Base-by-base conservation (phyloP, 495 filamentous ascomycete genomes). In the Annulohypoxylon maeteangense region DNA sequence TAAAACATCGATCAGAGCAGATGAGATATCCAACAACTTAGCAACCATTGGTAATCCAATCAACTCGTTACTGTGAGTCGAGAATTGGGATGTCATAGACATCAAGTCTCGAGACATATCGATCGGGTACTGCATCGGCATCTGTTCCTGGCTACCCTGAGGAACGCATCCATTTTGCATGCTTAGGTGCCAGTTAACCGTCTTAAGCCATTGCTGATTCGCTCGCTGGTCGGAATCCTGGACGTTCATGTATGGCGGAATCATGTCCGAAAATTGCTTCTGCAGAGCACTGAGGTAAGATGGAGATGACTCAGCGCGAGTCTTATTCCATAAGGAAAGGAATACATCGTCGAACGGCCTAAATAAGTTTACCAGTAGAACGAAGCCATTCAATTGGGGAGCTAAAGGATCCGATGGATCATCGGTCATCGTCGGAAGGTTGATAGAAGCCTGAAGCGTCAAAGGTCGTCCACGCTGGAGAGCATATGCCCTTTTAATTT, bases 121-220 rank as follows among this genome's bases (percentile, higher is more conserved):
- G 34, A 93, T 85, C 0, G 91, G 90, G 70, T 89, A 93, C 36
- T 86, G 84, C 69, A 94, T 90, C 2, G 85, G 88, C 81, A 94
- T 81, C 55, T 85, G 81, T 77, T 93, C 86, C 29, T 81, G 77
- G 42, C 72, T 66, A 57, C 75, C 76, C 44, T 81, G 79, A 62
- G 77, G 81, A 51, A 83, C 81, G 64, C 78, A 80, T 40, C 84
- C 82, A 60, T 81, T 85, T 58, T 82, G 84, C 77, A 78, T 79
- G 57, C 75, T 81, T 48, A 95, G 76, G 64, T 93, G 90, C 93
- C 93, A 95, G 1, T 91, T 85, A 74, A 90, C 90, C 25, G 91
- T 91, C 69, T 92, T 89, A n/a, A 95, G 85, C 93, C 93, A 96
- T 74, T 92, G 88, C 77, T 94, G 92, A 34, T 90, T 92, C 7